These are phyloP conservation scores for Limtongia smithiae DNA, from an alignment of 805 yeast genomes.

Conservation along the genomic window DNA sequence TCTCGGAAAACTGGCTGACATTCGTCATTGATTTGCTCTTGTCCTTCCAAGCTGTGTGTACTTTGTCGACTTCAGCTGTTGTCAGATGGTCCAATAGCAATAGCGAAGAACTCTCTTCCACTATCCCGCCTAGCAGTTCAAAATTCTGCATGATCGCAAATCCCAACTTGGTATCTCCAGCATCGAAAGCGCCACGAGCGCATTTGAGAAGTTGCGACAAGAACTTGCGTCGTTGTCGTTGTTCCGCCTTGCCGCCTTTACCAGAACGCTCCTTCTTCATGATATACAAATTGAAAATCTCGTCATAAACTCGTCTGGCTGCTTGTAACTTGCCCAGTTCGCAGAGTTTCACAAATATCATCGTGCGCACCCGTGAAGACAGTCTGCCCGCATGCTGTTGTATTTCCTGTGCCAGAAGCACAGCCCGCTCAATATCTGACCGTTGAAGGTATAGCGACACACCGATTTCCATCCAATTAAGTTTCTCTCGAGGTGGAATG, in stretches of 20 bases:
- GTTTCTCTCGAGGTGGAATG: not conserved
- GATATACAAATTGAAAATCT: constrained; percentile 6
- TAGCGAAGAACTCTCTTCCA: not conserved
- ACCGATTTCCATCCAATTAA: constrained; percentile 15
- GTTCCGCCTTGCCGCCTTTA: not conserved
- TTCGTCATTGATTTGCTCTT: not conserved
- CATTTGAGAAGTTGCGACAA: constrained; percentile 4
- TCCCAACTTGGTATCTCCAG: constrained; percentile 7
- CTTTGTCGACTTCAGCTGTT: constrained; percentile 1
- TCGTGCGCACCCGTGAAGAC: constrained; percentile 1
- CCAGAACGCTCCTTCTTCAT: not conserved
- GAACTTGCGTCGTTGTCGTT: not conserved
- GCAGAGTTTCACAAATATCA: constrained; percentile 10
- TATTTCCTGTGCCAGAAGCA: constrained; percentile 5
- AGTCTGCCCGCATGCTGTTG: constrained; percentile 7
- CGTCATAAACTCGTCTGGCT: constrained; percentile 10
- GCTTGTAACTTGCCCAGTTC: constrained; percentile 4
- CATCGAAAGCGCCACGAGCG: constrained; percentile 14
- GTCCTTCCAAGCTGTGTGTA: not conserved
- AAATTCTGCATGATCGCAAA: constrained; percentile 9
- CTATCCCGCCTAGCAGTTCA: constrained; percentile 9
- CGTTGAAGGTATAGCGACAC: constrained; percentile 6
- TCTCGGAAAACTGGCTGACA: not conserved
- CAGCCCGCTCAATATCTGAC: constrained; percentile 13
- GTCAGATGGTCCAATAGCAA: constrained; percentile 12